Evolutionary conservation across 768 basidiomycete species (phyloP), one percentile per base, ranked within the genome.

Genomic region (Pisolithus microcarpus): DNA sequence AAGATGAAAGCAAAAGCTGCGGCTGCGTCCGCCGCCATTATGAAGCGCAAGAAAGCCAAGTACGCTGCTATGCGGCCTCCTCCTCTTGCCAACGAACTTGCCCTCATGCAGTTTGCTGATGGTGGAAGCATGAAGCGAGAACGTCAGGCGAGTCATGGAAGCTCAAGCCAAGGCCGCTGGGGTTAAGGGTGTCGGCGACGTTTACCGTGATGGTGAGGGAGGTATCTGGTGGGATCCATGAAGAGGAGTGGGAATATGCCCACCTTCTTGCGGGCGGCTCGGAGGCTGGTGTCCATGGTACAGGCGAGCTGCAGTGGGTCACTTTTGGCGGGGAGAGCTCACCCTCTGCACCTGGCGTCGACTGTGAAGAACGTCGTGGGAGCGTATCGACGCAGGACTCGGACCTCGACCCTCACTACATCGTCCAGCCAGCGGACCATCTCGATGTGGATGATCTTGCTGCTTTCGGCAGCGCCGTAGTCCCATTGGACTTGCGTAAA

Each of bases 201-300:
- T 83, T 3, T 77, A 78, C 64, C 73, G 80, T 16, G 84, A 87
- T 50, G 80, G 67, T 0, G 70, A 75, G 23, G 84, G 84, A 21
- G 77, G 79, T 0, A 48, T 87, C 13, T 88, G 85, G 84, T 75
- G 77, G 72, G 86, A 88, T n/a, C 57, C 77, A 75, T 49, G 83
- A 84, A 10, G 86, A 88, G 63, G 78, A 82, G 58, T 72, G 76
- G 74, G 86, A 88, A 59, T 85, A 81, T 55, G 70, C 74, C 13
- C 81, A 79, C 51, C 74, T 88, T 8, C 72, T 88, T 28, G 69
- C 65, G 40, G 72, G 69, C 23, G 62, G 70, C 13, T 61, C 67
- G 11, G 64, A 60, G 28, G 54, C 57, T 53, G 52, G 55, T 23
- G 56, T 60, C 38, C 52, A 48, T 23, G 59, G 59, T 31, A 58